Conservation (phyloP, 179 eudicot species). For the Beta lomatogona region DNA sequence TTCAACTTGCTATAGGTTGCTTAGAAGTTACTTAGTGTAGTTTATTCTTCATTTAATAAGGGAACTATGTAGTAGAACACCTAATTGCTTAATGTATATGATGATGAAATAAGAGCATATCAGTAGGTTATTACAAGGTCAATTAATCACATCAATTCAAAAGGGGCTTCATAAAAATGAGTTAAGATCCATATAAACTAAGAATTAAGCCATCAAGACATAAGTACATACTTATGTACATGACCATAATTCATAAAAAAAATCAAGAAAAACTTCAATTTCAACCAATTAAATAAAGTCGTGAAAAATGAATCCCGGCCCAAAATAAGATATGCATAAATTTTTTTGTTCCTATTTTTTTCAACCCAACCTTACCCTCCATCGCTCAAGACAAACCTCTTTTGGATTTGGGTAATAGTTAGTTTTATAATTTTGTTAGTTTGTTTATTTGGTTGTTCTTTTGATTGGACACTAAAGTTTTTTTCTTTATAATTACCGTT, state of each 20-base stretch:
- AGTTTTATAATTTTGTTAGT: too few relatives aligned
- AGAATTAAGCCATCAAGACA: background rate
- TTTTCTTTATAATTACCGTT: too few relatives aligned
- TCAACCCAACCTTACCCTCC: too few relatives aligned
- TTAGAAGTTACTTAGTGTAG: constrained; percentile 29
- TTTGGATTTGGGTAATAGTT: too few relatives aligned
- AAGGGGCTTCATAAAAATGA: background rate
- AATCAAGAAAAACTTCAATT: background rate
- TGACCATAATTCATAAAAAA: background rate
- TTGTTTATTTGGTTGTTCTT: too few relatives aligned
- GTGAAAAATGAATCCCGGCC: background rate
- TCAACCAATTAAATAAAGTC: background rate
- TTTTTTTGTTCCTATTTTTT: too few relatives aligned
- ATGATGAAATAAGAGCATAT: background rate
- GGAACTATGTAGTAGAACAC: constrained; percentile 1
- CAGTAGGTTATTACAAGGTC: background rate
- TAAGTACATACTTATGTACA: background rate
- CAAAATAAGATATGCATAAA: background rate
- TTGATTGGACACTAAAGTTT: too few relatives aligned
- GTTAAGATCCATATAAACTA: background rate
- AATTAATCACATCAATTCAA: background rate
- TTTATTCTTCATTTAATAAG: background rate
- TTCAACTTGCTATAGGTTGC: constrained; percentile 12
- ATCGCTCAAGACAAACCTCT: too few relatives aligned
- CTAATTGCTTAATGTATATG: constrained; percentile 12